These are phyloP conservation scores for Neonectria sp. DNA, from an alignment of 2,329 filamentous ascomycete genomes.

Conservation along the genomic window DNA sequence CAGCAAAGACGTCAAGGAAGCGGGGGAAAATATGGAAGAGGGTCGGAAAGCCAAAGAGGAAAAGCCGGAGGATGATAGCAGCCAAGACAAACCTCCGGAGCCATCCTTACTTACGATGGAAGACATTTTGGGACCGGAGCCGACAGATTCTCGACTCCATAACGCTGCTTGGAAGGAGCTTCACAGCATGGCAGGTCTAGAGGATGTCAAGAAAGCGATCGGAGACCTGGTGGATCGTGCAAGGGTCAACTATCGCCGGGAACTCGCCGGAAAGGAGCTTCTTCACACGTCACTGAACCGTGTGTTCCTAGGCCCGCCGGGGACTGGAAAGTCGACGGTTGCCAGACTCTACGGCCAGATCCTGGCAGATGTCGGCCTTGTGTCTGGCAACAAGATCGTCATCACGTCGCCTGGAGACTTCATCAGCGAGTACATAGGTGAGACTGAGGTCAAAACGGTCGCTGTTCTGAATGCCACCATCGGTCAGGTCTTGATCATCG, in stretches of 20 bases:
- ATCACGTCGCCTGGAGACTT: not conserved
- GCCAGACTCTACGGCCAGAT: conserved; percentile 78
- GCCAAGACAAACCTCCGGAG: not conserved
- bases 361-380: conserved; percentile 73
- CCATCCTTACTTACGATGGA: not conserved
- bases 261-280: not conserved
- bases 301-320: conserved; percentile 75
- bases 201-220: not conserved
- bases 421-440: not conserved
- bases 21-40: not conserved
- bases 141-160: not conserved
- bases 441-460: not conserved
- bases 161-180: not conserved
- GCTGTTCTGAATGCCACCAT: not conserved
- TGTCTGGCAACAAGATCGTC: conserved; percentile 47
- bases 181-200: not conserved
- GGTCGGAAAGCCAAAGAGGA: not conserved
- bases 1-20: not conserved
- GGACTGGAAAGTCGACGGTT: conserved; percentile 80
- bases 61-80: not conserved
- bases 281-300: not conserved
- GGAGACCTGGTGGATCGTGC: not conserved
- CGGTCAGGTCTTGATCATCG: conserved; percentile 82
- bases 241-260: not conserved
- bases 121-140: not conserved